A percentile compares a stretch with the other conserved stretches of the same genome.
phyloP scores from a whole-genome alignment of 208 protist species.

The Leishmania lainsoni region DNA sequence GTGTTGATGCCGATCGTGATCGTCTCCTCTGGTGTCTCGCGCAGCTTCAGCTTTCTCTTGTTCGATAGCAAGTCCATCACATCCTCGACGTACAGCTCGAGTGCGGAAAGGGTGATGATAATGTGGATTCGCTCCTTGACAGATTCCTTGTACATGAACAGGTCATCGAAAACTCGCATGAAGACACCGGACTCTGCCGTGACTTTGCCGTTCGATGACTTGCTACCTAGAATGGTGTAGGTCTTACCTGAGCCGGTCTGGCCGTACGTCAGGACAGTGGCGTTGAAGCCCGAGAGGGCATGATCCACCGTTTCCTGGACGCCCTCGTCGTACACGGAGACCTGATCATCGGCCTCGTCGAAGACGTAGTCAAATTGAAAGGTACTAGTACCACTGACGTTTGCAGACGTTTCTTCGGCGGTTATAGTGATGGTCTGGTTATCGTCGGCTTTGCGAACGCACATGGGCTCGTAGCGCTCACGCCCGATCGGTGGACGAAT shows the following conservation, averaged over 20 bases:
- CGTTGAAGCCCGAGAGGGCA: slow-evolving; percentile 72
- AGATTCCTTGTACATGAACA: slow-evolving; percentile 69
- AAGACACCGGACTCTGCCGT: slow-evolving; percentile 75
- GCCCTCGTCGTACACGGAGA: slow-evolving; percentile 77
- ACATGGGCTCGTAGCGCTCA: slow-evolving; percentile 76
- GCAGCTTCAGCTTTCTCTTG: slow-evolving; percentile 84
- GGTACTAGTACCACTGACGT: slow-evolving; percentile 32
- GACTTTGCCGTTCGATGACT: slow-evolving; percentile 37
- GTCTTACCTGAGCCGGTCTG: slow-evolving; percentile 92
- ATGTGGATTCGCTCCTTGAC: slow-evolving; percentile 56
- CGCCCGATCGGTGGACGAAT: slow-evolving; percentile 72
- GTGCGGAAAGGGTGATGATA: slow-evolving; percentile 77
- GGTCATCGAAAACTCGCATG: slow-evolving; percentile 84
- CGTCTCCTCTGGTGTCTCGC: slow-evolving; percentile 81
- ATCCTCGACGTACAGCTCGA: slow-evolving; percentile 91
- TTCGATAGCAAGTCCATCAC: slow-evolving; percentile 84
- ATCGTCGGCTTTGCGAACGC: slow-evolving; percentile 73
- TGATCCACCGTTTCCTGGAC: slow-evolving; percentile 86
- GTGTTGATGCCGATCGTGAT: slow-evolving; percentile 58
- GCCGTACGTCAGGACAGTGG: slow-evolving; percentile 92
- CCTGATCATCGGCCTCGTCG: slow-evolving; percentile 76
- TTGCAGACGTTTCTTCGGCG: slow-evolving; percentile 49
- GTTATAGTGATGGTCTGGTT: slow-evolving; percentile 76
- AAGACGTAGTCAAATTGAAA: slow-evolving; percentile 91
- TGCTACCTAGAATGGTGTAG: slow-evolving; percentile 88